Conservation (phyloP, 2,329 filamentous ascomycete genomes). For the Mycosphaerelloides madeirae region DNA sequence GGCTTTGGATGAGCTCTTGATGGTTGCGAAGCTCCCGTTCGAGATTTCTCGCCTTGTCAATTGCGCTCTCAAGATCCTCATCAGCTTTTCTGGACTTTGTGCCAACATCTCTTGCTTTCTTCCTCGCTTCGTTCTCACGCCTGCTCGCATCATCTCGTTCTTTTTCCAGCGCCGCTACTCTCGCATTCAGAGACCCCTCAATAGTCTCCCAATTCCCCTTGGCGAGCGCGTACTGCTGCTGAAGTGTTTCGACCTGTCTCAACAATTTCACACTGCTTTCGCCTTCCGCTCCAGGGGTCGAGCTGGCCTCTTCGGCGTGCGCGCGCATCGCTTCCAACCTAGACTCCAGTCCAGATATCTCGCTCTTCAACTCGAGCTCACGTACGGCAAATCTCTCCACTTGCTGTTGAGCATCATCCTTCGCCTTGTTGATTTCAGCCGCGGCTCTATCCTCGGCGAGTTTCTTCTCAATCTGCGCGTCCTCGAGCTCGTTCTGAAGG, state of each 20-base stretch:
- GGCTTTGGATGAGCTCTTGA: constrained; percentile 54
- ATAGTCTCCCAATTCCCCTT: constrained; percentile 98
- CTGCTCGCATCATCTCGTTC: constrained; percentile 82
- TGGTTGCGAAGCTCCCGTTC: constrained; percentile 60
- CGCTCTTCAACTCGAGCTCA: constrained; percentile 75
- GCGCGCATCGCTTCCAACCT: constrained; percentile 84
- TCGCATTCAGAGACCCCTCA: constrained; percentile 75
- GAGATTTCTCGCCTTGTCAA: constrained; percentile 58
- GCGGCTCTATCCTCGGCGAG: constrained; percentile 66
- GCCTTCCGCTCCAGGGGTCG: constrained; percentile 58
- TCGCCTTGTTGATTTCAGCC: constrained; percentile 65
- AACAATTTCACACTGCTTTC: constrained; percentile 62
- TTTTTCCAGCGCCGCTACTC: constrained; percentile 74
- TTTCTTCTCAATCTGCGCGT: constrained; percentile 68
- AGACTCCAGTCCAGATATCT: constrained; percentile 71
- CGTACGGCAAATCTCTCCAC: constrained; percentile 63
- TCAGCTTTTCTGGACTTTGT: constrained; percentile 64
- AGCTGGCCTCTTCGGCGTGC: constrained; percentile 71
- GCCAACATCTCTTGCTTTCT: constrained; percentile 82
- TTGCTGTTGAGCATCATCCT: constrained; percentile 67
- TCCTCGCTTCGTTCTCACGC: constrained; percentile 80
- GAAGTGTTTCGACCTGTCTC: constrained; percentile 88
- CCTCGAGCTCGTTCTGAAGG: constrained; percentile 61
- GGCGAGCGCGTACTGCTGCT: constrained; percentile 90
- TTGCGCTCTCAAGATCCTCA: constrained; percentile 73